Evolutionary conservation across 805 yeast species (phyloP).

Genomic region (Yarrowia sp.): DNA sequence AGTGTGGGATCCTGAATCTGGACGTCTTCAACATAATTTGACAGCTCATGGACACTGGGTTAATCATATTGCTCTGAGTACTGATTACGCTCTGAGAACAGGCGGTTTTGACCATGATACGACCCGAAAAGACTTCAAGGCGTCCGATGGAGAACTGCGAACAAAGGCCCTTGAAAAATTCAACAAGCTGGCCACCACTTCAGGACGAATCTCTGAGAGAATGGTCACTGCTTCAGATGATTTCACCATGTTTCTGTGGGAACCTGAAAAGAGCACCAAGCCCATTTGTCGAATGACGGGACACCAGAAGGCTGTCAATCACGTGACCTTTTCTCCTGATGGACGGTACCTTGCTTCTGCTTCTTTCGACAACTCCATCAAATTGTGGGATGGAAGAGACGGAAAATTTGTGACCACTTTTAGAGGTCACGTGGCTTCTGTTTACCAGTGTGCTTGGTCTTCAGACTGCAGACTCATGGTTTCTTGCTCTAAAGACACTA

Average conservation of each 20-base stretch:
- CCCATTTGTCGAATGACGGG: conserved; percentile 96
- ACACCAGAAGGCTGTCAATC: conserved; percentile 94
- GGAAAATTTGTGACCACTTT: conserved; percentile 88
- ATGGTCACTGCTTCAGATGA: conserved; percentile 95
- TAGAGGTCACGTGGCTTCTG: conserved; percentile 97
- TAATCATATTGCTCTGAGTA: conserved; percentile 85
- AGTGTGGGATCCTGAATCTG: conserved; percentile 83
- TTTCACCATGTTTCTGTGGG: conserved; percentile 97
- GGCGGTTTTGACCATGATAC: conserved; percentile 86
- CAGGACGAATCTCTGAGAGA: conserved; percentile 62
- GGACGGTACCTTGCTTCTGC: conserved; percentile 88
- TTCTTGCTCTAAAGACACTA: conserved; percentile 93
- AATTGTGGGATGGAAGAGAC: conserved; percentile 92
- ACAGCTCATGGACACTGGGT: conserved; percentile 98
- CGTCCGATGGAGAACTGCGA: conserved; percentile 48
- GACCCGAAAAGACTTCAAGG: conserved; percentile 35
- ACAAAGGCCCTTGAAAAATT: conserved; percentile 58
- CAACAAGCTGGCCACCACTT: conserved; percentile 59
- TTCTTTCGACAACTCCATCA: conserved; percentile 92
- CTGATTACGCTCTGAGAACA: conserved; percentile 80
- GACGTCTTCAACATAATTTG: conserved; percentile 73
- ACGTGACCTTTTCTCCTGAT: conserved; percentile 93
- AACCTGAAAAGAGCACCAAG: conserved; percentile 73
- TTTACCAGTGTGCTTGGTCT: conserved; percentile 97
- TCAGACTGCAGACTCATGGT: conserved; percentile 88